Base-by-base conservation (phyloP, 768 basidiomycete species). In the Coprinellus aureogranulatus region DNA sequence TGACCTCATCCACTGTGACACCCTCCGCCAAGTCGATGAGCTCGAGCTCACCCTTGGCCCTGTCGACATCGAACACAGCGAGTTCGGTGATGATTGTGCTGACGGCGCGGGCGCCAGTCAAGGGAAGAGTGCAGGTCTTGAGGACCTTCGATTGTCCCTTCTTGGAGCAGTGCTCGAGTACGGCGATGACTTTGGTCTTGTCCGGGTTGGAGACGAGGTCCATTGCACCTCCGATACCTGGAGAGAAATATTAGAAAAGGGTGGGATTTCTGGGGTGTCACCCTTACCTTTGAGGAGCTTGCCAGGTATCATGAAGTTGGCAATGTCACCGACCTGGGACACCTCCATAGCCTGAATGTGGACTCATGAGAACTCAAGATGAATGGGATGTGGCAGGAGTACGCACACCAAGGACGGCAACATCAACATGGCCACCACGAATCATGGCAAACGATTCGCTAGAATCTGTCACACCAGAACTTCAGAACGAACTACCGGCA, bases 261-360 rank as follows among this genome's bases (percentile, higher is more conserved):
- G 18, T 22, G 51, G 48, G 46, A 22, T n/a, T n/a, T n/a, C 20
- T 31, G 40, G 55, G n/a, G n/a, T n/a, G n/a, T n/a, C n/a, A n/a
- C n/a, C n/a, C 62, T 12, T 61, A 82, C 89, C 89, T 79, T 90
- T 92, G 31, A 93, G 81, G 69, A 94, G 81, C 76, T 97, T 96
- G 14, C 94, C 92, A 2, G 94, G 95, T 66, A 97, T 94, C 95
- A 97, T 98, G 70, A 93, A 98, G 77, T 98, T 98, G 56, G 95
- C 95, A 61, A 98, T 89, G 70, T 98, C 95, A 40, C 92, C 94
- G 1, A 84, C 85, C 62, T 90, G 87, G 1, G 93, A 94, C 49
- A 98, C 95, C 80, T 98, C 87, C 92, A 98, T 92, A 10, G 93
- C 92, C 90, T 92, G 57, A 11, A 42, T 54, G 25, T 20, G 23